A percentile compares a stretch with the other conserved stretches of the same genome.
Conservation (phyloP, 2,329 filamentous ascomycete genomes). For the Daldinia eschscholtzii region DNA sequence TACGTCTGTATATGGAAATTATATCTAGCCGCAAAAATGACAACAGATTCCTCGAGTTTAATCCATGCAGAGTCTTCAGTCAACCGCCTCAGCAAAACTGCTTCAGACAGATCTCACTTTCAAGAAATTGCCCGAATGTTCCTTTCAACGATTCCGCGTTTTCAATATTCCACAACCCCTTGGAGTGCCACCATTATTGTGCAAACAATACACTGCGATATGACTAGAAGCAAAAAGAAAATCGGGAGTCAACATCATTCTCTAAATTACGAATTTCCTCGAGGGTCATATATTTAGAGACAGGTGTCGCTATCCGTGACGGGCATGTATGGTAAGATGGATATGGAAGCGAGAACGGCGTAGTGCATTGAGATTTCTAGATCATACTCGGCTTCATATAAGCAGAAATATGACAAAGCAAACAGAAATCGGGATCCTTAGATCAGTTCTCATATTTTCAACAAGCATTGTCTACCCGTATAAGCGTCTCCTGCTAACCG, state of each 20-base stretch:
- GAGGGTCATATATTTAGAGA: background rate
- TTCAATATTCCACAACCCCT: background rate
- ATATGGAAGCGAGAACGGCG: background rate
- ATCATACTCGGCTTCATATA: background rate
- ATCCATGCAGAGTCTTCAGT: background rate
- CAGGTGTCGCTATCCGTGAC: background rate
- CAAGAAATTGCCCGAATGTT: background rate
- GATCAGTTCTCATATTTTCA: background rate
- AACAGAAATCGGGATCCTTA: background rate
- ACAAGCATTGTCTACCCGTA: background rate
- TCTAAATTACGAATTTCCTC: background rate
- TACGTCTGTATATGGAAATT: background rate
- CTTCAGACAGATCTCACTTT: background rate
- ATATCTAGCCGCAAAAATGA: background rate
- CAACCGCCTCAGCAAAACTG: too few relatives aligned
- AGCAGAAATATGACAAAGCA: background rate
- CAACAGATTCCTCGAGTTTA: background rate
- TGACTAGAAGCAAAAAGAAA: background rate
- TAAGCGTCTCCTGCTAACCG: too few relatives aligned
- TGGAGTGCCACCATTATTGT: background rate
- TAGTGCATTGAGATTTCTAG: background rate
- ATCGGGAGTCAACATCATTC: background rate
- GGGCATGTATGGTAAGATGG: background rate
- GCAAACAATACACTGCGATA: background rate
- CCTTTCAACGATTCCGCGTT: background rate